phyloP scores from a whole-genome alignment of 2,329 filamentous ascomycete species.

The Apiospora marii region DNA sequence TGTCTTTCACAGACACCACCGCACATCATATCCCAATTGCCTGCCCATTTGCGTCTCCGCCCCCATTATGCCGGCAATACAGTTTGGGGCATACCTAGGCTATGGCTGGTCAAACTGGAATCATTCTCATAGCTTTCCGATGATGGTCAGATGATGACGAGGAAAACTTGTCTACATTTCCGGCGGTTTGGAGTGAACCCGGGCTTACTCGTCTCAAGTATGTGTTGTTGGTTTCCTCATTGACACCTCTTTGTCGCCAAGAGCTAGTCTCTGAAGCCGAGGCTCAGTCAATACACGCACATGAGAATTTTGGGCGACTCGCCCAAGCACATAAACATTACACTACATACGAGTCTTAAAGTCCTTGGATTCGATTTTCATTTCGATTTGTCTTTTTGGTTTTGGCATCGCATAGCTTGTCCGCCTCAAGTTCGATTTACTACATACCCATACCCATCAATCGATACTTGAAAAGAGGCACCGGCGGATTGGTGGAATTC shows the following conservation, averaged over 20 bases:
- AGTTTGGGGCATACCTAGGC: background rate
- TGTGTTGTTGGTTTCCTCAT: background rate
- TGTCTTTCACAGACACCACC: background rate
- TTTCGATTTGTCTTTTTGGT: constrained; percentile 18
- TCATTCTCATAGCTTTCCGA: constrained; percentile 7
- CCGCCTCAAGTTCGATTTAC: constrained; percentile 20
- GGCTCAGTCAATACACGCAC: background rate
- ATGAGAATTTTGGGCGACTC: background rate
- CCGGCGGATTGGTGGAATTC: background rate
- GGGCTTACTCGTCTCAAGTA: background rate
- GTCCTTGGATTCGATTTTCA: constrained; percentile 23
- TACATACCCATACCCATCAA: constrained; percentile 16
- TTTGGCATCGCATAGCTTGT: constrained; percentile 23
- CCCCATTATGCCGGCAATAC: background rate
- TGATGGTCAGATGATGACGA: constrained; percentile 25
- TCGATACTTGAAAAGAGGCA: background rate
- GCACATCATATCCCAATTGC: background rate
- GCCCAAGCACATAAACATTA: background rate
- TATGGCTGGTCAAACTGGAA: background rate
- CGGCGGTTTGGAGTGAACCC: too few relatives aligned
- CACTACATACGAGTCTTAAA: background rate
- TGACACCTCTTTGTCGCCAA: background rate
- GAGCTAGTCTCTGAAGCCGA: background rate
- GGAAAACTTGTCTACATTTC: background rate
- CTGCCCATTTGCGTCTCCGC: background rate